Percentiles rank a stretch among this genome's conserved stretches.
These are phyloP conservation scores for Malania oleifera DNA, from an alignment of 164 flowering plant species.

Conservation along the genomic window DNA sequence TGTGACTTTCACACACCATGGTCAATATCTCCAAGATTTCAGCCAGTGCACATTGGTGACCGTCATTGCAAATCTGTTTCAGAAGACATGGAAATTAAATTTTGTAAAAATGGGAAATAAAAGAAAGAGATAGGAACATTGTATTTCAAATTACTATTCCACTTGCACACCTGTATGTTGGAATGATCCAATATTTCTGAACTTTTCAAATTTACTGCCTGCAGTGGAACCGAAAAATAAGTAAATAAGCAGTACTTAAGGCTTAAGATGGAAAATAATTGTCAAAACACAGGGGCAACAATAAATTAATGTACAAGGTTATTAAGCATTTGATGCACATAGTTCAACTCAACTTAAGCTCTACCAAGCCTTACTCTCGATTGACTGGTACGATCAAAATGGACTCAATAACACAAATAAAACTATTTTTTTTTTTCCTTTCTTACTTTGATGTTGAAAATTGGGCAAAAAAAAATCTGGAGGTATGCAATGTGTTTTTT, in stretches of 20 bases:
- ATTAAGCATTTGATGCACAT: no score
- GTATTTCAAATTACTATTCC: neutral
- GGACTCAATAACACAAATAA: no score
- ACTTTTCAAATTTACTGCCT: slow-evolving; percentile 95
- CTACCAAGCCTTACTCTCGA: no score
- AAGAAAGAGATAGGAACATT: slow-evolving; percentile 1
- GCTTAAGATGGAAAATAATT: neutral
- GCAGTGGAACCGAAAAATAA: slow-evolving; percentile 37
- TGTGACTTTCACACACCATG: slow-evolving; percentile 78
- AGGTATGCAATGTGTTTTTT: no score
- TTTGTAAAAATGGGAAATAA: no score
- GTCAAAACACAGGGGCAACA: neutral
- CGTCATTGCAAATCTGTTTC: slow-evolving; percentile 83
- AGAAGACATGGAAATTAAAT: no score
- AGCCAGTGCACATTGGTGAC: slow-evolving; percentile 78
- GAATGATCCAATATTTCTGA: slow-evolving; percentile 77
- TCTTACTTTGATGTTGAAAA: no score
- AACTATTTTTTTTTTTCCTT: no score
- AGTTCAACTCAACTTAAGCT: no score
- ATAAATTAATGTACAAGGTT: no score
- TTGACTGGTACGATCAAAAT: no score
- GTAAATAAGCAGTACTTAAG: slow-evolving; percentile 14
- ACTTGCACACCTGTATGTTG: slow-evolving; percentile 58
- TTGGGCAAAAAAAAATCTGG: no score
- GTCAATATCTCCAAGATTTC: slow-evolving; percentile 89